A percentile compares a stretch with the other conserved stretches of the same genome.
Conservation (phyloP, 2,329 filamentous ascomycete species). For the Alternaria sp. region DNA sequence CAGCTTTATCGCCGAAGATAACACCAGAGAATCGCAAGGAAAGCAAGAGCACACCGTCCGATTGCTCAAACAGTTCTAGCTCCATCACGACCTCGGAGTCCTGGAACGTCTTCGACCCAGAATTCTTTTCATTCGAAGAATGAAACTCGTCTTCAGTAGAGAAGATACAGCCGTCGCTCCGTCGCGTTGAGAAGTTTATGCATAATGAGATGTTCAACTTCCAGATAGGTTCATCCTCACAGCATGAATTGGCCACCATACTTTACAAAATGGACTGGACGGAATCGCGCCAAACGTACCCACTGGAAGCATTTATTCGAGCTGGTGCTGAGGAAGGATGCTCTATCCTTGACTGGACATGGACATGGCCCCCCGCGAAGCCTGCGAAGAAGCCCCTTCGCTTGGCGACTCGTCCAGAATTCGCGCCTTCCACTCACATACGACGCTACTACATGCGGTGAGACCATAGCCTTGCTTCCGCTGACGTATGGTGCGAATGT, state of each 20-base stretch:
- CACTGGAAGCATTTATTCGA: neutral
- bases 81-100: neutral
- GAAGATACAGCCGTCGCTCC: neutral
- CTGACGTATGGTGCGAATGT: neutral
- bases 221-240: rapidly evolving
- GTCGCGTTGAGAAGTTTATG: neutral
- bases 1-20: neutral
- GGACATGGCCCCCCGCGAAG: neutral
- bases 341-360: neutral
- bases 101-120: neutral
- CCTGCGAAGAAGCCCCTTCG: neutral
- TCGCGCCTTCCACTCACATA: neutral
- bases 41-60: neutral
- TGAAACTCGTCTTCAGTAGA: neutral
- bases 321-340: neutral
- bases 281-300: neutral
- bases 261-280: neutral
- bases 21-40: neutral
- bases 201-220: neutral
- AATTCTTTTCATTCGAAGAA: too few relatives aligned
- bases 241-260: neutral
- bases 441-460: neutral
- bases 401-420: neutral
- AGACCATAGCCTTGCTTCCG: neutral
- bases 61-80: neutral